Evolutionary conservation across 345 rosid species (phyloP).

Genomic region (Jatropha curcas): DNA sequence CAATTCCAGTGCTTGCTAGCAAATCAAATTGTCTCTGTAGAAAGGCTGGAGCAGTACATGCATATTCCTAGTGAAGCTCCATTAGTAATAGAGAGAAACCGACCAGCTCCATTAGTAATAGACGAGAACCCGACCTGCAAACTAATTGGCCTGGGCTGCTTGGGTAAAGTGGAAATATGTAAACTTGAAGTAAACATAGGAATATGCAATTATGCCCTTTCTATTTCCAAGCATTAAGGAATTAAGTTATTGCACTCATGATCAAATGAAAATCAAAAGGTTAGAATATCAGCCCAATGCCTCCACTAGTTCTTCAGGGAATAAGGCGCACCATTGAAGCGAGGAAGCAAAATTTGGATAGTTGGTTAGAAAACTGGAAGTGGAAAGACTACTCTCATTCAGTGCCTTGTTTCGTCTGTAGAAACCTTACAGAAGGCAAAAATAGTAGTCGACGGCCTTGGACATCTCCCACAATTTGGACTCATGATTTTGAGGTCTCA

Average conservation of each 20-base stretch:
- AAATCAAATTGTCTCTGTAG: conserved; percentile 24
- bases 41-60: conserved; percentile 28
- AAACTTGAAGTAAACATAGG: conserved; percentile 16
- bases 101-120: conserved; percentile 14
- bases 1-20: conserved; percentile 19
- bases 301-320: conserved; percentile 26
- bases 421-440: conserved; percentile 28
- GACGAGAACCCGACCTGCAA: too few relatives aligned
- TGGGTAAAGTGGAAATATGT: conserved; percentile 26
- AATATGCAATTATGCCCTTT: neutral
- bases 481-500: conserved; percentile 25
- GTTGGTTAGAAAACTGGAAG: conserved; percentile 30
- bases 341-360: conserved; percentile 22
- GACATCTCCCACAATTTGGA: conserved; percentile 30
- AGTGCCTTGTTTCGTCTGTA: conserved; percentile 25
- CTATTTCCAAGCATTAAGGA: neutral
- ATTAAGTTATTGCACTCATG: neutral
- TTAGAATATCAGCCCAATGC: conserved; percentile 21
- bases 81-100: conserved; percentile 15
- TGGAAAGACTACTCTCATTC: conserved; percentile 31
- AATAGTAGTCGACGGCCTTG: conserved; percentile 17
- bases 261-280: conserved; percentile 5
- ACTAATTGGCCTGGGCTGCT: conserved; percentile 25
- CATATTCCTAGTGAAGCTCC: conserved; percentile 32
- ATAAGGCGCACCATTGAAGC: conserved; percentile 26